Percentiles rank a stretch among this genome's conserved stretches.
These are phyloP conservation scores for Coriaria nepalensis DNA, from an alignment of 306 rosid species.

Conservation along the genomic window DNA sequence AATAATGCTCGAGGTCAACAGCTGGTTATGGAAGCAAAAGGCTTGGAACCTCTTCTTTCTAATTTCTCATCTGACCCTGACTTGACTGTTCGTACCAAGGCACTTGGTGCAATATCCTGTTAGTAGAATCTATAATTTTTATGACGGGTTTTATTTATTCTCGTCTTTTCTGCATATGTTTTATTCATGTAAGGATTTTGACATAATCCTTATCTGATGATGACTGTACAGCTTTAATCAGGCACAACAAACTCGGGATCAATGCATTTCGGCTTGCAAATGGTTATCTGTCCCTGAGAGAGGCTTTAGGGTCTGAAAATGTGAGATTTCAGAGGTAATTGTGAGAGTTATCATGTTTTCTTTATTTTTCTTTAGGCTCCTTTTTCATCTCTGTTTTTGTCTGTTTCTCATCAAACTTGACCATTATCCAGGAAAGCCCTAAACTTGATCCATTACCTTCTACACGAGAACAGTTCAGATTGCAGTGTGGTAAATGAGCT, in stretches of 20 bases:
- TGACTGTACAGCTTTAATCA: conserved; percentile 58
- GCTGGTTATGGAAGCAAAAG: conserved; percentile 86
- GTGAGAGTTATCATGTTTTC: no score
- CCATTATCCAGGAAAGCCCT: conserved; percentile 71
- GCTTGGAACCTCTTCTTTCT: conserved; percentile 64
- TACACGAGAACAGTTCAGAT: conserved; percentile 59
- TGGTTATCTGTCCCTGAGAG: conserved; percentile 78
- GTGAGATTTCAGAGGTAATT: conserved; percentile 88
- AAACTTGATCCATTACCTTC: conserved; percentile 65
- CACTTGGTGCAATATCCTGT: conserved; percentile 96
- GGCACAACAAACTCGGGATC: conserved; percentile 63
- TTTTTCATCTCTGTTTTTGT: background rate
- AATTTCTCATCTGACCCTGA: conserved; percentile 75
- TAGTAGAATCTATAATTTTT: conserved; percentile 10
- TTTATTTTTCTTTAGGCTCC: no score
- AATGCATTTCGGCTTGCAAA: conserved; percentile 77
- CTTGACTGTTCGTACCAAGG: conserved; percentile 60
- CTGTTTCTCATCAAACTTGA: background rate
- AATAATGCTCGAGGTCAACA: conserved; percentile 80
- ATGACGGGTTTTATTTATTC: no score
- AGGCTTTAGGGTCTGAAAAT: conserved; percentile 57
- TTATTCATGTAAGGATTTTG: background rate
- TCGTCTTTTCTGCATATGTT: no score
- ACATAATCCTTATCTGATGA: conserved; percentile 5
- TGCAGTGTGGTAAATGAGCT: conserved; percentile 41